phyloP scores from a whole-genome alignment of 2,329 filamentous ascomycete species.

The Mariannaea elegans region DNA sequence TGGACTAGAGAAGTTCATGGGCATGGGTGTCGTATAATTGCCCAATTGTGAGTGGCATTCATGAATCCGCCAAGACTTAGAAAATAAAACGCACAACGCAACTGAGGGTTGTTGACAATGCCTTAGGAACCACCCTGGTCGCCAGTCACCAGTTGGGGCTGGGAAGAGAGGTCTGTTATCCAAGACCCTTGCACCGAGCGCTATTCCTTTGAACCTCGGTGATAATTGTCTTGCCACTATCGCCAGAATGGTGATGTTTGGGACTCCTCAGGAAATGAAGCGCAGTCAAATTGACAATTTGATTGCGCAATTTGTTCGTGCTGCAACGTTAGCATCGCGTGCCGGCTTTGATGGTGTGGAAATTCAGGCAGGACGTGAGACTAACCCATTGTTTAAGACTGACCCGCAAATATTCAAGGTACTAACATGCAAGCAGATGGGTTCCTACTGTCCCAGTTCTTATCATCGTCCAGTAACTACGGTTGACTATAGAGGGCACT shows the following conservation, averaged over 20 bases:
- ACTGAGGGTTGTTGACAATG: background rate
- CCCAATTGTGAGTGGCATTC: background rate
- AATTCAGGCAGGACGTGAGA: conserved; percentile 2
- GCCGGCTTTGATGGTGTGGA: conserved; percentile 1
- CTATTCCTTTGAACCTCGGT: background rate
- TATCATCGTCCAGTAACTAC: conserved; percentile 3
- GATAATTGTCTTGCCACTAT: background rate
- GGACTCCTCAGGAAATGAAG: background rate
- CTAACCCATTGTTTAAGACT: background rate
- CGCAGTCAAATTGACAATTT: background rate
- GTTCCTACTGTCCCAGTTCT: conserved; percentile 3
- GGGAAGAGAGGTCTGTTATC: background rate
- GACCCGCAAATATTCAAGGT: background rate
- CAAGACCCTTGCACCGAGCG: conserved; percentile 2
- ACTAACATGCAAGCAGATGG: background rate
- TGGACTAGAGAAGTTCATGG: background rate
- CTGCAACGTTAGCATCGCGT: background rate
- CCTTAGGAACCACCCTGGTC: background rate
- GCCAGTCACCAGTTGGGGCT: background rate
- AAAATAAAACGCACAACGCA: too few relatives aligned
- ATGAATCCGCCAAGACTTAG: too few relatives aligned
- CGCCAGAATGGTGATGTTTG: background rate
- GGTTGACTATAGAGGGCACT: too few relatives aligned
- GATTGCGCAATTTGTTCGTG: background rate
- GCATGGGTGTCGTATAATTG: background rate